Conservation (phyloP, 495 filamentous ascomycete species). For the Penicillium alfredii region DNA sequence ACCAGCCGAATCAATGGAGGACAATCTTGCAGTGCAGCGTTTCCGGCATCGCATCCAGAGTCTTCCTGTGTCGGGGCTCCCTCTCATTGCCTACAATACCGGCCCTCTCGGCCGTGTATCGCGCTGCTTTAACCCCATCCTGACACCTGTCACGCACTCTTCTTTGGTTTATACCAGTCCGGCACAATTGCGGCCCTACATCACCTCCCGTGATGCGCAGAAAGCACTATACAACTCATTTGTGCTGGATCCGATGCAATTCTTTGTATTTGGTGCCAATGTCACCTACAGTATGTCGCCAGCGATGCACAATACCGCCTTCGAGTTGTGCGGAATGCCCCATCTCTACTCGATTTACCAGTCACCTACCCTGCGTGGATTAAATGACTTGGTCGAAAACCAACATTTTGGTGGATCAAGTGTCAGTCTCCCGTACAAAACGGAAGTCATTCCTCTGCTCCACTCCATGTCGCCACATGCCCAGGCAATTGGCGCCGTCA, state of each 20-base stretch:
- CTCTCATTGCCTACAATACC: constrained; percentile 65
- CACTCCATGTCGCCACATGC: constrained; percentile 69
- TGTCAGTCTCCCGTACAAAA: constrained; percentile 69
- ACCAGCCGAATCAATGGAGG: constrained; percentile 32
- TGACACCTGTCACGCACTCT: constrained; percentile 53
- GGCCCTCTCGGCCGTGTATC: constrained; percentile 60
- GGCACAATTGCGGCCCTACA: constrained; percentile 31
- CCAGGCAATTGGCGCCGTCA: constrained; percentile 70
- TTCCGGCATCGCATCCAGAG: constrained; percentile 31
- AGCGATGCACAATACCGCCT: constrained; percentile 67
- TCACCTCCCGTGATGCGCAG: constrained; percentile 35
- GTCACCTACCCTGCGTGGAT: constrained; percentile 57
- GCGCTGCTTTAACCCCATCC: constrained; percentile 56
- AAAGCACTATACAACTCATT: constrained; percentile 50
- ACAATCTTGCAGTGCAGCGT: constrained; percentile 38
- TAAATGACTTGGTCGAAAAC: constrained; percentile 57
- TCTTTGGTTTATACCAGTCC: constrained; percentile 19
- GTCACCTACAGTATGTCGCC: constrained; percentile 42
- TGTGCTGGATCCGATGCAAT: constrained; percentile 46
- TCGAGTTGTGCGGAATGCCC: constrained; percentile 62
- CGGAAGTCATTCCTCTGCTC: constrained; percentile 61
- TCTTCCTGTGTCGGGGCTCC: constrained; percentile 28
- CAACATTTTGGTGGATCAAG: constrained; percentile 68
- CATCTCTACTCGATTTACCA: constrained; percentile 65
- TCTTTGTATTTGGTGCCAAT: constrained; percentile 41